Evolutionary conservation across 1,139 yeast genomes (phyloP), one percentile per base, ranked within the genome.

Genomic region (Yamadazyma kanchanaburiensis): DNA sequence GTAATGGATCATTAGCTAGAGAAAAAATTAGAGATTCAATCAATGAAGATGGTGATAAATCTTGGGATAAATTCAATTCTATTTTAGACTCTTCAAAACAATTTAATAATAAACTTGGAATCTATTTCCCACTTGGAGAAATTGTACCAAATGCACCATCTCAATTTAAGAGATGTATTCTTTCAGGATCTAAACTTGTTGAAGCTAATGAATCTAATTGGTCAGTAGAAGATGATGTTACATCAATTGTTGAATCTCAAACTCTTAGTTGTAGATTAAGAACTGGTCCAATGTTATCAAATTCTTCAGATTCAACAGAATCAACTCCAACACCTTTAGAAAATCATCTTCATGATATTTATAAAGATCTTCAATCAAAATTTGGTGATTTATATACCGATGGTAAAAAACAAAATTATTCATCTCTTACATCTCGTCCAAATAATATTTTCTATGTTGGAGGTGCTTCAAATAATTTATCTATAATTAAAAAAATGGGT

Each of bases 1-100:
- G 95, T 52, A 88, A 88, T 53, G 96, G 96, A 0, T 74, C 96
- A 0, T 62, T 88, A 31, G 95, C 96, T 0, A 66, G 96, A 40
- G 96, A 88, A 47, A 69, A 71, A 37, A 67, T 88, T 5, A 65
- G 94, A 28, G 81, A 87, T 53, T 64, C 60, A 12, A 43, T 88
- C 22, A 84, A 83, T 47, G 58, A 60, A 16, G 64, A 70, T 45
- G 41, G 48, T 2, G 60, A 53, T 24, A 52, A 56, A 21, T 60
- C 66, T 12, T 88, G 96, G 96, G 68, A 68, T 25, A 63, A 69
- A 40, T 87, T 87, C 52, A 74, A 83, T 49, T 66, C 68, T 27
- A 56, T 80, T 3, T 60, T 80, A 37, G 71, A 74, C 41, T 14
- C 43, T 6, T 46, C 68, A 30, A 31, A 49, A 4, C 41, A 51